Evolutionary conservation across 139 green algal genomes (phyloP).

Genomic region (Closterium sp.): DNA sequence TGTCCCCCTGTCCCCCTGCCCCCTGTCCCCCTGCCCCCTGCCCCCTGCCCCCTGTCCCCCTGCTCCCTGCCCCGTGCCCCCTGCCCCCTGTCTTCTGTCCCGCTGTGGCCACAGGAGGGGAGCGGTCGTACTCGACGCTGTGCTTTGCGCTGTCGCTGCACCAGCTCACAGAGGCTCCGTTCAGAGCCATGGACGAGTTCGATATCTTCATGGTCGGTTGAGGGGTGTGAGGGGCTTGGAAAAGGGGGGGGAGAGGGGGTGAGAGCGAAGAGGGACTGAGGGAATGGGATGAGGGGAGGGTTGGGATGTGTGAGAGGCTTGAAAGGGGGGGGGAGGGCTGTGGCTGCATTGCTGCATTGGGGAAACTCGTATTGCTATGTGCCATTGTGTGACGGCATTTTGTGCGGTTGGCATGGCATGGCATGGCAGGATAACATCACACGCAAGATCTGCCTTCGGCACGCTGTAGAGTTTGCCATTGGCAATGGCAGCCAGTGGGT

Average conservation of each 20-base stretch:
- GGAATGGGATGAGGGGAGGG: no score
- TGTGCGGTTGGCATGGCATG: background rate
- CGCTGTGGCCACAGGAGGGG: slow-evolving; percentile 63
- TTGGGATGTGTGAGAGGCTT: no score
- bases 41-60: background rate
- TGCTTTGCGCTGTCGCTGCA: slow-evolving; percentile 84
- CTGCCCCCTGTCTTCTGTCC: background rate
- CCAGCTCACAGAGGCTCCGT: slow-evolving; percentile 69
- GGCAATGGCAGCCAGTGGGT: slow-evolving; percentile 42
- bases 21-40: background rate
- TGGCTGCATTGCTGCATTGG: no score
- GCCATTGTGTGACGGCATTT: background rate
- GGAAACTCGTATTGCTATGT: no score
- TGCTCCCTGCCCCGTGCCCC: no score
- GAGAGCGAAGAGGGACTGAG: no score
- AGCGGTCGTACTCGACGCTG: slow-evolving; percentile 86
- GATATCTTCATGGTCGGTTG: slow-evolving; percentile 75
- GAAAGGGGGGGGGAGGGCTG: no score
- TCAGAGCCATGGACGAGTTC: slow-evolving; percentile 85
- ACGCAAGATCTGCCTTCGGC: slow-evolving; percentile 46
- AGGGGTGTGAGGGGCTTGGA: background rate
- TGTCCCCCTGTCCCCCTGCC: no score
- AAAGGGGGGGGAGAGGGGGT: no score
- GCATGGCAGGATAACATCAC: slow-evolving; percentile 37
- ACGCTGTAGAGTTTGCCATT: slow-evolving; percentile 32